Evolutionary conservation across 495 filamentous ascomycete species (phyloP).

Genomic region (Xylaria venustula): DNA sequence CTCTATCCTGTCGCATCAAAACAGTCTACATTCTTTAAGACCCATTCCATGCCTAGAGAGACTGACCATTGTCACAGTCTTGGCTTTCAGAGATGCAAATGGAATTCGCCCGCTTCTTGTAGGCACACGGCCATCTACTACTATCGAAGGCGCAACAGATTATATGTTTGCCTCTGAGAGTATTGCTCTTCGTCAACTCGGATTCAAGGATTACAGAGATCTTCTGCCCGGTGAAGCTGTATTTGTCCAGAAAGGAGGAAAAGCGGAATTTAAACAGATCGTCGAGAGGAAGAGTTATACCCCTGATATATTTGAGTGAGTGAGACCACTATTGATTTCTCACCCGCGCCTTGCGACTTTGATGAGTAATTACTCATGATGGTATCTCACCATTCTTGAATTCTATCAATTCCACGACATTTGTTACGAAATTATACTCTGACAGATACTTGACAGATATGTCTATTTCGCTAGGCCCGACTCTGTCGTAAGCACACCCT

Average conservation of each 20-base stretch:
- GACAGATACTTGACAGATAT: too few species aligned
- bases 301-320: constrained; percentile 85
- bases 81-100: constrained; percentile 62
- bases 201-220: constrained; percentile 77
- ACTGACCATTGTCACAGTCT: neutral
- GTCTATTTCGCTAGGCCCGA: constrained; percentile 86
- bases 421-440: too few species aligned
- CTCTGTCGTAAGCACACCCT: constrained; percentile 45
- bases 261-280: constrained; percentile 77
- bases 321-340: neutral
- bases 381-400: too few species aligned
- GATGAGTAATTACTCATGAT: too few species aligned
- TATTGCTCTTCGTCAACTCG: constrained; percentile 83
- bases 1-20: too few species aligned
- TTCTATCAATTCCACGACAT: too few species aligned
- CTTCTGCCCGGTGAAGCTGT: constrained; percentile 91
- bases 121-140: constrained; percentile 66
- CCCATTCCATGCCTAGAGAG: neutral
- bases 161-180: constrained; percentile 99
- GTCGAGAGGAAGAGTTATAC: constrained; percentile 69
- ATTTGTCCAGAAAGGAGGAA: constrained; percentile 81
- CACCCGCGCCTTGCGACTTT: too few species aligned
- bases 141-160: constrained; percentile 67
- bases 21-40: too few species aligned
- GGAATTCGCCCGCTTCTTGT: constrained; percentile 89